phyloP scores from a whole-genome alignment of 208 protist genomes.

The Leishmania aethiopica region DNA sequence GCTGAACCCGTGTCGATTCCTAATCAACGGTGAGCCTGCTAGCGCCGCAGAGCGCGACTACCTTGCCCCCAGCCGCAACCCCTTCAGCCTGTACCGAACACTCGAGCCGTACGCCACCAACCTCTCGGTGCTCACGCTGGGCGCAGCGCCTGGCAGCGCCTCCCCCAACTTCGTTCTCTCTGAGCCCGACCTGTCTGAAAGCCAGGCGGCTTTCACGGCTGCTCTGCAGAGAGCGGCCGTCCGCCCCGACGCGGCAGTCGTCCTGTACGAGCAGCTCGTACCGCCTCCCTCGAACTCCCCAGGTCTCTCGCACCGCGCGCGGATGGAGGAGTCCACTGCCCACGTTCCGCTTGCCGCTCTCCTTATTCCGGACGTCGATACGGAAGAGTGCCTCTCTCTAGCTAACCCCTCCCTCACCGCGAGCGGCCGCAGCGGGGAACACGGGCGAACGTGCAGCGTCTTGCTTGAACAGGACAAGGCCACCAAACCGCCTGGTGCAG shows the following conservation, averaged over 20 bases:
- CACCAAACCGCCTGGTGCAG: background rate
- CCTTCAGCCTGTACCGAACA: constrained; percentile 49
- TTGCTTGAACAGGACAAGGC: background rate
- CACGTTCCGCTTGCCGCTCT: background rate
- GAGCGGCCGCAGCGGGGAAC: no score
- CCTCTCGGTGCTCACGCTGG: background rate
- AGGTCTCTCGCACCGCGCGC: background rate
- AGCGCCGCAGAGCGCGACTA: constrained; percentile 36
- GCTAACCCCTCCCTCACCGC: background rate
- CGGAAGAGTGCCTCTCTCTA: background rate
- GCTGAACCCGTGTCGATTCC: background rate
- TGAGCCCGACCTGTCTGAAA: constrained; percentile 3
- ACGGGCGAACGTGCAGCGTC: background rate
- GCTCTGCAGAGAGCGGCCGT: constrained; percentile 14
- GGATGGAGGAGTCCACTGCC: background rate
- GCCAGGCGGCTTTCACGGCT: constrained; percentile 1
- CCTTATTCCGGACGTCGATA: background rate
- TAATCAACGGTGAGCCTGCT: background rate
- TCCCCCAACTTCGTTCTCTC: background rate
- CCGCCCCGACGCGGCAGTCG: constrained; percentile 37
- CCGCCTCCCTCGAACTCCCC: constrained; percentile 9
- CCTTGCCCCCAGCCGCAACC: constrained; percentile 67
- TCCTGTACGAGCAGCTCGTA: constrained; percentile 38
- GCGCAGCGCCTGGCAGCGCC: background rate
- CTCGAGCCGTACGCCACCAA: constrained; percentile 6